Percentiles rank a stretch among this genome's conserved stretches.
phyloP scores from a whole-genome alignment of 2,329 filamentous ascomycete species.

The Remersonia thermophila region DNA sequence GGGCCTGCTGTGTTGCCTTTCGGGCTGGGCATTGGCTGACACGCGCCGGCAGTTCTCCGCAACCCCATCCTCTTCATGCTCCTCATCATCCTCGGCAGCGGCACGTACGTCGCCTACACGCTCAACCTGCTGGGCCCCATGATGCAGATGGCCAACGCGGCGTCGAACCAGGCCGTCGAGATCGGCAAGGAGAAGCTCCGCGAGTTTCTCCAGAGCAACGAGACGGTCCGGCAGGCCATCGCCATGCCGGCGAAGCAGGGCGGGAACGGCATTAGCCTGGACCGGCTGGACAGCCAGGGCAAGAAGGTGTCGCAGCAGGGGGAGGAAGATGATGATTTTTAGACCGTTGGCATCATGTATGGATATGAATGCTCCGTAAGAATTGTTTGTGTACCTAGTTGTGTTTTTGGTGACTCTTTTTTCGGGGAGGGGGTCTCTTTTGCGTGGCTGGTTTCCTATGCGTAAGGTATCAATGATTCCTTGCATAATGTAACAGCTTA shows the following conservation, averaged over 20 bases:
- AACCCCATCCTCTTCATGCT: constrained; percentile 91
- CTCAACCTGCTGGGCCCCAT: constrained; percentile 95
- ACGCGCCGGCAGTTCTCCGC: constrained; percentile 55
- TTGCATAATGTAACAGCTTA: no score
- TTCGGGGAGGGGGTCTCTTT: no score
- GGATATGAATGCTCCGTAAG: background rate
- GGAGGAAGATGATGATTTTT: constrained; percentile 45
- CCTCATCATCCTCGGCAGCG: constrained; percentile 62
- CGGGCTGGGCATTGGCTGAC: constrained; percentile 7
- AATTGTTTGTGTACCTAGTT: constrained; percentile 1
- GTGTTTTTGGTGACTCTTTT: constrained; percentile 9
- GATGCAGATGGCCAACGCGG: constrained; percentile 86
- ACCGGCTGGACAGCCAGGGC: constrained; percentile 47
- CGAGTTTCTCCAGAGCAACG: constrained; percentile 80
- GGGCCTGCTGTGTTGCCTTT: no score
- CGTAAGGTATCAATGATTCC: no score
- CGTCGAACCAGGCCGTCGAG: constrained; percentile 71
- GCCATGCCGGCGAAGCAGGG: constrained; percentile 49
- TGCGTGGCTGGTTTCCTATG: no score
- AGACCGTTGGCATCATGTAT: constrained; percentile 17
- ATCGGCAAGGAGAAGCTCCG: constrained; percentile 85
- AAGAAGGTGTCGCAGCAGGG: constrained; percentile 32
- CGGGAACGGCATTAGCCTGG: constrained; percentile 42
- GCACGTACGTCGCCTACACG: constrained; percentile 79
- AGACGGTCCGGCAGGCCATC: constrained; percentile 72